Evolutionary conservation across 495 filamentous ascomycete genomes (phyloP).

Genomic region (Pyronema domesticum): DNA sequence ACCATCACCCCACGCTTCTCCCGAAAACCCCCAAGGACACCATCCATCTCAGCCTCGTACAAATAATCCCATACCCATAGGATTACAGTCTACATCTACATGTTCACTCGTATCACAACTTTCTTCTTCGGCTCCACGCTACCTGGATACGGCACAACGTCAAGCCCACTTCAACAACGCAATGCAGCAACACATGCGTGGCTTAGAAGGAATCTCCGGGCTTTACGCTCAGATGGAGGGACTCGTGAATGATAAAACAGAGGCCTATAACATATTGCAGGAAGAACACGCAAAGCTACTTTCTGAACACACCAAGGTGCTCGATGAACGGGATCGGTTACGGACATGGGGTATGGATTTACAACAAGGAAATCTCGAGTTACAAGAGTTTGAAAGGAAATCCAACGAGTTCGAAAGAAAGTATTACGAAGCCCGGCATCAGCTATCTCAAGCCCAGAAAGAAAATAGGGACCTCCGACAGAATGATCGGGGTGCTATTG

Average conservation of each 20-base stretch:
- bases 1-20: slow-evolving; percentile 9
- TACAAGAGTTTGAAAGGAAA: slow-evolving; percentile 11
- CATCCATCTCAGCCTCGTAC: background rate
- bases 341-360: slow-evolving; percentile 3
- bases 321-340: background rate
- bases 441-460: background rate
- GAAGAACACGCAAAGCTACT: background rate
- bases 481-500: background rate
- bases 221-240: slow-evolving; percentile 6
- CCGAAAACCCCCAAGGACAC: background rate
- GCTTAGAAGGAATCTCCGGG: slow-evolving; percentile 11
- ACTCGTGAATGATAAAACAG: background rate
- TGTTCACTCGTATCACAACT: too few relatives aligned
- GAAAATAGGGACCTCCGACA: background rate
- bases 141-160: background rate
- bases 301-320: background rate
- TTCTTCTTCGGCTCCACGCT: too few relatives aligned
- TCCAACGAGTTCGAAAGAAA: slow-evolving; percentile 6
- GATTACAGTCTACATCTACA: too few relatives aligned
- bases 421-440: slow-evolving; percentile 7
- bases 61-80: background rate
- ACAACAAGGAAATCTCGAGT: slow-evolving; percentile 20
- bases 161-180: slow-evolving; percentile 13
- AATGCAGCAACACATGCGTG: slow-evolving; percentile 16
- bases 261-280: background rate